phyloP scores from a whole-genome alignment of 805 yeast genomes.

The Ogataea naganishii region DNA sequence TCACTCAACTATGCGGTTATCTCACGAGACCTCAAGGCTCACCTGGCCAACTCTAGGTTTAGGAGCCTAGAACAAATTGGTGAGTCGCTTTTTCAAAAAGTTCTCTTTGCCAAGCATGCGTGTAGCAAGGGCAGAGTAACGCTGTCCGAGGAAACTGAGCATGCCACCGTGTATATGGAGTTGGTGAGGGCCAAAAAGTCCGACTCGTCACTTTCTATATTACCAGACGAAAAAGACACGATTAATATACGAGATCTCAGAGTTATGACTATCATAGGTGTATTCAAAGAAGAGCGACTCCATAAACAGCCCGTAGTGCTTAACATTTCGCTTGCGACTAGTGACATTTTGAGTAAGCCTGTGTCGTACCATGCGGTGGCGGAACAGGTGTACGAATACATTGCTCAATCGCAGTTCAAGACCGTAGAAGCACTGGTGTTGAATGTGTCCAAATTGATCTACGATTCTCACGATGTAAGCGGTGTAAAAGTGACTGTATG shows the following conservation, averaged over 20 bases:
- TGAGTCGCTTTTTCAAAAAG: slow-evolving; percentile 1
- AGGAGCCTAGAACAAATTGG: slow-evolving; percentile 5
- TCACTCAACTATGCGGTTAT: slow-evolving; percentile 87
- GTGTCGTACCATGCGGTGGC: slow-evolving; percentile 35
- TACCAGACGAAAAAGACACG: too few relatives aligned
- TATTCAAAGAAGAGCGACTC: slow-evolving; percentile 81
- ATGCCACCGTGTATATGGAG: slow-evolving; percentile 10
- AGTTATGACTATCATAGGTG: slow-evolving; percentile 79
- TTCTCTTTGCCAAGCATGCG: too few relatives aligned
- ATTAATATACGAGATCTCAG: slow-evolving; percentile 41
- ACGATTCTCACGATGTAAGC: slow-evolving; percentile 6
- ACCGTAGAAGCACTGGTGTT: slow-evolving; percentile 91
- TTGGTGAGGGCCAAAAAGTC: slow-evolving; percentile 4
- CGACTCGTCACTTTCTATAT: too few relatives aligned
- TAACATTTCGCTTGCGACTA: slow-evolving; percentile 40
- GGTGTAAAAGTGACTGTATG: slow-evolving; percentile 50
- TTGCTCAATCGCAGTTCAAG: slow-evolving; percentile 74
- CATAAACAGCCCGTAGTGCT: slow-evolving; percentile 68
- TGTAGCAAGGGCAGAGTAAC: too few relatives aligned
- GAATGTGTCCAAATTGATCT: slow-evolving; percentile 41
- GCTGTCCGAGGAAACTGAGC: too few relatives aligned
- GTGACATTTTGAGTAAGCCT: too few relatives aligned
- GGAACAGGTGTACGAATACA: slow-evolving; percentile 43
- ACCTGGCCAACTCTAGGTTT: slow-evolving; percentile 33
- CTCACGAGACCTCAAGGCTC: slow-evolving; percentile 51